Base-by-base conservation (phyloP, 1,139 yeast species). In the Arxiozyma bovina region DNA sequence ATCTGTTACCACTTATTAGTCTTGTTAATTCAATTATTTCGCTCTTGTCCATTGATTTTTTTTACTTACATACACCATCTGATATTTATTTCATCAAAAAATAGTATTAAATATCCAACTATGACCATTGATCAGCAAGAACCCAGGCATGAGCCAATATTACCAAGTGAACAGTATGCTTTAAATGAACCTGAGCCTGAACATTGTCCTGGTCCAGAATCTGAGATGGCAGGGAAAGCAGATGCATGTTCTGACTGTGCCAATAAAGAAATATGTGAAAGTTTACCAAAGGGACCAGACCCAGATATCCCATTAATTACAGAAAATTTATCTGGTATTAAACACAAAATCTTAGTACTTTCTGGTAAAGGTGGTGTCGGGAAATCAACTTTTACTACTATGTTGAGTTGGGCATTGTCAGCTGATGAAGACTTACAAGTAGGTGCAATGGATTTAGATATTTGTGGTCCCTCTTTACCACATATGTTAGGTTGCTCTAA, bases 311-410 rank as follows among this genome's bases (percentile, higher is more conserved):
- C 93, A 0, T 60, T 80, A n/a, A 93, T 94, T 52, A 82, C 82
- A 47, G 78, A 80, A 51, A 78, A 93, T 54, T 73, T 93, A 55
- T 70, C 79, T 1, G 77, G 78, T 51, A 86, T 94, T 34, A 78
- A 83, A 60, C 98, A 93, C 65, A 93, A 93, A 70, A 74, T 93
- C 1, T 74, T 93, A 45, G 96, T 94, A 0, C 74, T 93, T 4
- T 87, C 96, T 1, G 99, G 99, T 15, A 93, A 93, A 72, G 99
- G 99, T 18, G 99, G 99, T 18, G 99, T 93, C 1, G 99, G 99
- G 0, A 93, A 93, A 69, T 87, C 96, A 1, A 94, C 99, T 0
- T 91, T 93, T 68, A 87, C 98, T 0, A 82, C 96, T 15, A 87
- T 93, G 95, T 77, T 93, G 23, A 82, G 96, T 18, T 93, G 98